phyloP scores from a whole-genome alignment of 768 basidiomycete genomes.

The Phallus indusiatus region DNA sequence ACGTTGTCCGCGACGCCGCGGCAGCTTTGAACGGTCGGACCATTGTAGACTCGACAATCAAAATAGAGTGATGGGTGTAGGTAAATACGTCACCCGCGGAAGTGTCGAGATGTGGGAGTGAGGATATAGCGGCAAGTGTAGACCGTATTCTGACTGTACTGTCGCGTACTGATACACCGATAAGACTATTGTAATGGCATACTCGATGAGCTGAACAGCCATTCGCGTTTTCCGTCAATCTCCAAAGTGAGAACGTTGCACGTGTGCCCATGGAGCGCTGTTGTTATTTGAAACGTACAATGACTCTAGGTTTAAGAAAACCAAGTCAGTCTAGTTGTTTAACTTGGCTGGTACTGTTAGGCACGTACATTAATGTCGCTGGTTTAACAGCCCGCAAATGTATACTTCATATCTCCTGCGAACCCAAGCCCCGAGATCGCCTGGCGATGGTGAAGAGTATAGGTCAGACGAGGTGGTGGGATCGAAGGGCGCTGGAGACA shows the following conservation, averaged over 20 bases:
- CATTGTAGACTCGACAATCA: conserved; percentile 92
- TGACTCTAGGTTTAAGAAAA: conserved; percentile 74
- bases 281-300: conserved; percentile 53
- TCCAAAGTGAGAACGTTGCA: conserved; percentile 77
- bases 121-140: conserved; percentile 65
- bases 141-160: conserved; percentile 88
- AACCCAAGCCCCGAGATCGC: conserved; percentile 66
- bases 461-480: conserved; percentile 42
- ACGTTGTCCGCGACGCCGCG: conserved; percentile 12
- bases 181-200: conserved; percentile 13
- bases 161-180: conserved; percentile 33
- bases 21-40: conserved; percentile 46
- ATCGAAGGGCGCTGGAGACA: not conserved
- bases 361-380: conserved; percentile 59
- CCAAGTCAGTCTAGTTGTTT: conserved; percentile 66
- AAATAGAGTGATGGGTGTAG: conserved; percentile 70
- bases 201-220: conserved; percentile 91
- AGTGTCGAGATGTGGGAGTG: conserved; percentile 66
- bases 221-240: conserved; percentile 62
- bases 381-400: conserved; percentile 77
- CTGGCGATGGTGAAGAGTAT: conserved; percentile 56
- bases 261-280: conserved; percentile 68
- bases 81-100: conserved; percentile 82
- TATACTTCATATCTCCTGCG: conserved; percentile 59
- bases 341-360: conserved; percentile 49